Base-by-base conservation (phyloP, 495 filamentous ascomycete genomes). In the Alectoria sarmentosa region DNA sequence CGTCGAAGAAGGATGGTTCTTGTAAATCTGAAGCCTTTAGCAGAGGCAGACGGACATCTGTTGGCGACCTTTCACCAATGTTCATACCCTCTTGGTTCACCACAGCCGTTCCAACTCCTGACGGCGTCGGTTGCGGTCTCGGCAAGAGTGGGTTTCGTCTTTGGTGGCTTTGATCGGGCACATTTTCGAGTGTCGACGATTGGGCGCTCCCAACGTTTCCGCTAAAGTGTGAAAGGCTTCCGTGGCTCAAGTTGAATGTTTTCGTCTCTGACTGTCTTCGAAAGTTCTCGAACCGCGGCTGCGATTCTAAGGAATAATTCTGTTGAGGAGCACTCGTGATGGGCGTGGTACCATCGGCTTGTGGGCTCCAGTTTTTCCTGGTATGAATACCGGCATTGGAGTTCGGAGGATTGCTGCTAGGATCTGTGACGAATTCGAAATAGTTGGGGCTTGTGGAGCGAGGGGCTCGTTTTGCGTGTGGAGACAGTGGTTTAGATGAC, bases 251-350 rank as follows among this genome's bases (percentile, higher is more conserved):
- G 61, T 69, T 86, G 71, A 84, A 89, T 17, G 72, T 73, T 67
- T 86, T 84, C 28, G 80, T 77, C 70, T 91, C 88, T 14, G 85
- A 80, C 69, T 90, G 88, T 60, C 81, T 82, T 60, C 83, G 77
- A 69, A 96, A 89, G 8, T 86, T 86, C 64, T 92, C 89, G 62
- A 88, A 89, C n/a, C 88, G 84, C 3, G 85, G 82, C 64, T 93
- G 89, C 58, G 88, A 84, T 64, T 92, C 85, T 34, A 88, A 72
- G 0, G 87, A 80, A 11, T 93, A 77, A 52, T 85, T 77, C 65
- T 83, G 85, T 28, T 91, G 90, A 61, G 90, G 86, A 10, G 82
- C 77, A 17, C 86, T 82, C 26, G 84, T 83, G 42, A 84, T 86
- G 6, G 89, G 87, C 65, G 85, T 85, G 39, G 90, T 77, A 48